phyloP scores from a whole-genome alignment of 768 basidiomycete genomes.

The Clitopilus hobsonii region DNA sequence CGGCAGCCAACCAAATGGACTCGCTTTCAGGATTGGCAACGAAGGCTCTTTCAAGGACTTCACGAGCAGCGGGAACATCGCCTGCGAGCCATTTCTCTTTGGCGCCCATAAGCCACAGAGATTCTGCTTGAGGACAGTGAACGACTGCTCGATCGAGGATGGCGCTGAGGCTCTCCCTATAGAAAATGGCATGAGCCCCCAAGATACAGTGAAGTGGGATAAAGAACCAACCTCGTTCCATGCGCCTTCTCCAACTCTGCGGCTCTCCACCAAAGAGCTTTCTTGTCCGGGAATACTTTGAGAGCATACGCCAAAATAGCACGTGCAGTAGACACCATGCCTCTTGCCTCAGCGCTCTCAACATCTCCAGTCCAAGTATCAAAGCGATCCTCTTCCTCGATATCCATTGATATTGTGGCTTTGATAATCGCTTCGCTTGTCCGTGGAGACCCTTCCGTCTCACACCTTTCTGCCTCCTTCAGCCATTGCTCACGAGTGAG shows the following conservation, averaged over 20 bases:
- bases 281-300: conserved; percentile 84
- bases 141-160: conserved; percentile 80
- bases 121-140: conserved; percentile 93
- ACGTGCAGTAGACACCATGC: conserved; percentile 76
- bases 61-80: conserved; percentile 87
- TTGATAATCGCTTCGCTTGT: conserved; percentile 95
- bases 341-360: conserved; percentile 70
- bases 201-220: background rate
- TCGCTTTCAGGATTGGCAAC: conserved; percentile 95
- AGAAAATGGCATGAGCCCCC: conserved; percentile 1
- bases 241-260: conserved; percentile 92
- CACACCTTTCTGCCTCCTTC: conserved; percentile 90
- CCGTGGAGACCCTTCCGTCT: conserved; percentile 75
- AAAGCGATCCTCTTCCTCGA: conserved; percentile 91
- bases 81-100: conserved; percentile 94
- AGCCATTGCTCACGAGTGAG: conserved; percentile 93
- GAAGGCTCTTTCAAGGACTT: conserved; percentile 86
- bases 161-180: conserved; percentile 73
- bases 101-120: conserved; percentile 96
- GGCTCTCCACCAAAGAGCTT: conserved; percentile 84
- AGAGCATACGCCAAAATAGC: conserved; percentile 90
- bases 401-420: conserved; percentile 87
- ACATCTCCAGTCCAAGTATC: conserved; percentile 93
- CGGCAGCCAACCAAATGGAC: conserved; percentile 96
- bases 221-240: conserved; percentile 58